Base-by-base conservation (phyloP, 148 eudicot genomes). In the Suaeda aralocaspica region DNA sequence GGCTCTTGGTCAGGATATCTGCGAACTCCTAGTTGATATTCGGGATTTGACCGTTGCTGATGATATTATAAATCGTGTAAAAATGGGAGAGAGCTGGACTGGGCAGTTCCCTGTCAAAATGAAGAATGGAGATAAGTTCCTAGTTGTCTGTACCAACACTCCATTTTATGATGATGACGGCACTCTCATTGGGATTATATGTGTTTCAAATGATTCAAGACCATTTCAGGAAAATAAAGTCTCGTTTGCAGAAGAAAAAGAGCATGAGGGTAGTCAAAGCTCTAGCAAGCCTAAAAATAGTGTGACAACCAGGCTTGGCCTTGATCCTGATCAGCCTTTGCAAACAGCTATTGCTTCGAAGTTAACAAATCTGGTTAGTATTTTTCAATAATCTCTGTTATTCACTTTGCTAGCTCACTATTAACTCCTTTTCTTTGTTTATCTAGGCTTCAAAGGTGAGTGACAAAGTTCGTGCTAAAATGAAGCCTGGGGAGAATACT, bases 321-420 rank as follows among this genome's bases (percentile, higher is more conserved):
- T 91, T 72, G 91, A 89, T 79, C 88, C 97, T 64, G 92, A 94
- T 41, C 91, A 91, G 81, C 96, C 99, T 82, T 77, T 94, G 73
- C 99, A 87, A 82, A 84, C 69, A 72, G 89, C 96, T 65, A 77
- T 94, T 64, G 86, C 97, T 68, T 94, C 99, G 39, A 94, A 89
- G 71, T 60, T 94, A 74, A 84, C 98, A 58, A 84, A 79, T 78
- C 81, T 93, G 95, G 98, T 93, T 29, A 71, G 91, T 84, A 52
- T 15, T 80, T 31, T 24, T 50, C 1, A 21, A 68, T 64, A 34
- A 44, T 77, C 48, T 69, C 30, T 72, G 41, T 29, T 28, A 66
- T 73, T 44, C 58, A 50, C 56, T 66, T 5, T 73, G 2, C 26
- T 36, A 39, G 67, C 67, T 42, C 67, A 45, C 74, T 72, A 49